Conservation (phyloP, 495 filamentous ascomycete species). For the Hypomontagnella monticulosa region DNA sequence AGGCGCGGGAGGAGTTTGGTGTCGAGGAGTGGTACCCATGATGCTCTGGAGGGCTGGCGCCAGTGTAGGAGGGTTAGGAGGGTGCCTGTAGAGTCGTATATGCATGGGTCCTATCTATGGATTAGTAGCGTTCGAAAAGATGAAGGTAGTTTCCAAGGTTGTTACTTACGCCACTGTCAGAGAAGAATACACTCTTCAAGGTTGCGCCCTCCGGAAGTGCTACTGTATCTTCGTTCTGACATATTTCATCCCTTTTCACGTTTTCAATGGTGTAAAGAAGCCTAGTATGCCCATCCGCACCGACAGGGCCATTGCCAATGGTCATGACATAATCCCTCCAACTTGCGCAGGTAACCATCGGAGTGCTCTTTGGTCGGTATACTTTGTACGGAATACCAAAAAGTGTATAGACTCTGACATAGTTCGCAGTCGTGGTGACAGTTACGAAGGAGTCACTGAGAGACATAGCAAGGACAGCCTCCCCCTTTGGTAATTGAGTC, state of each 20-base stretch:
- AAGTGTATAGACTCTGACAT: conserved; percentile 90
- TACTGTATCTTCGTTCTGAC: conserved; percentile 90
- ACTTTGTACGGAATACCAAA: conserved; percentile 90
- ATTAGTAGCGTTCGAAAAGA: conserved; percentile 35
- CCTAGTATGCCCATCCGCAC: conserved; percentile 75
- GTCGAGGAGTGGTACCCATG: conserved; percentile 91
- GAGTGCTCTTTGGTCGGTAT: conserved; percentile 87
- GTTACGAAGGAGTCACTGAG: conserved; percentile 91
- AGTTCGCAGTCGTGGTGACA: conserved; percentile 82
- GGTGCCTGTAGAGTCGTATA: conserved; percentile 91
- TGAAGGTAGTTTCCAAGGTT: neutral
- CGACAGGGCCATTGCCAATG: conserved; percentile 88
- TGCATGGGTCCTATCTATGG: conserved; percentile 77
- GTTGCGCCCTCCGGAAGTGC: conserved; percentile 77
- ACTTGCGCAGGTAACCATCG: conserved; percentile 88
- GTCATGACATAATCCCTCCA: conserved; percentile 95
- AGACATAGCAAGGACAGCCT: conserved; percentile 86
- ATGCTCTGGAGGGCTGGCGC: conserved; percentile 83
- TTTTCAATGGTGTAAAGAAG: conserved; percentile 92
- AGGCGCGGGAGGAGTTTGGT: conserved; percentile 84
- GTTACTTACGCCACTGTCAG: conserved; percentile 76
- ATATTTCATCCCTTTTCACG: conserved; percentile 89
- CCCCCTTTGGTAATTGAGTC: conserved; percentile 80
- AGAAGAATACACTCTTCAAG: conserved; percentile 88
- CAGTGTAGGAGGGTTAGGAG: conserved; percentile 89